Base-by-base conservation (phyloP, 176 grass and related monocot genomes). In the Ananas comosus region DNA sequence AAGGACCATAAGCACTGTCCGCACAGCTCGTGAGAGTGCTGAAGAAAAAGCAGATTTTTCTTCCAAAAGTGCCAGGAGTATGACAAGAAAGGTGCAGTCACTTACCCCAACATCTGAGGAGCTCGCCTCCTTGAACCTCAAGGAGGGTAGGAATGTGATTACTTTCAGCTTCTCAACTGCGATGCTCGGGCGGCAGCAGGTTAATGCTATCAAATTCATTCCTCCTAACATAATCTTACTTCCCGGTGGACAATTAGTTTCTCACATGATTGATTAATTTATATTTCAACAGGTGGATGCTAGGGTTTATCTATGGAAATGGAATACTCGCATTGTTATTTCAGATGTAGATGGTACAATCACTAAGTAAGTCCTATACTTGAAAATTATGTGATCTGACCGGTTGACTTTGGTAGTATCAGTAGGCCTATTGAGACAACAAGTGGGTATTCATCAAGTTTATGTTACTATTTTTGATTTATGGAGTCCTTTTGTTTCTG, bases 331-430 rank as follows among this genome's bases (percentile, higher is more conserved):
- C 54, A 81, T 96, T 74, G 88, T 96, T 76, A 96, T 96, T 75
- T 96, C 92, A 47, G 92, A 96, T 81, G 92, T 96, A 28, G 92
- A 96, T 71, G 92, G 92, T 81, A 96, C 92, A 73, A 96, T 96
- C 56, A 96, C 92, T 75, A 96, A 84, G 92, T 92, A 85, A 89
- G 77, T 78, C 29, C 63, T 81, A 57, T 53, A 49, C 51, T 74
- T 64, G 1, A 77, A 77, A 68, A 13, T 12, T 48, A 67, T 59
- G 16, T 9, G 16, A 59, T 59, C 6, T 18, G 7, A 59, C n/a
- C 54, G 21, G n/a, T 42, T 42, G 33, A 42, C 16, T 59, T 18
- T 14, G 19, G 8, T 59, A 59, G 19, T 59, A 7, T 59, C 14
- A 59, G 6, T 9, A 59, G 54, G 54, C 4, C 16, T 42, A 42